Evolutionary conservation across 352 stramenopile species (phyloP).

Genomic region (Phytophthora multivora): DNA sequence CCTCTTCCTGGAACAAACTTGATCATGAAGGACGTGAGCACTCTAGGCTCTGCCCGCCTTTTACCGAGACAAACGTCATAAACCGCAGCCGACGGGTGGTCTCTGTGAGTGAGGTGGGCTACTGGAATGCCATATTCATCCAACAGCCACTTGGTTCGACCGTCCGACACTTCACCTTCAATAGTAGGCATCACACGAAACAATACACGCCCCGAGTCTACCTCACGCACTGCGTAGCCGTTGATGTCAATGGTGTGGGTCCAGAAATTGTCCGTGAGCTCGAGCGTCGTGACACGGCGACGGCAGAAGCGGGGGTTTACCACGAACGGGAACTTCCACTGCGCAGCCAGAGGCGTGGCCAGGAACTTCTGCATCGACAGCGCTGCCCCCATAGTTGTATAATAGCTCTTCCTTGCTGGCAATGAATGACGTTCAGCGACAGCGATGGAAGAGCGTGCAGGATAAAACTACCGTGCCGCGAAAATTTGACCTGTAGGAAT

Average conservation of each 20-base stretch:
- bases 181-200: slow-evolving; percentile 39
- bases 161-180: slow-evolving; percentile 26
- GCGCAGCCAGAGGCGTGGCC: slow-evolving; percentile 33
- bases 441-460: background rate
- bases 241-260: slow-evolving; percentile 33
- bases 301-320: slow-evolving; percentile 49
- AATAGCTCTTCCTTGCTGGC: background rate
- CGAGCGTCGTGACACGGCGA: slow-evolving; percentile 36
- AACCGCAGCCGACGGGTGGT: slow-evolving; percentile 13
- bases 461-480: background rate
- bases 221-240: slow-evolving; percentile 41
- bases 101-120: slow-evolving; percentile 28
- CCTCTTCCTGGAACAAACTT: slow-evolving; percentile 39
- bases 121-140: slow-evolving; percentile 46
- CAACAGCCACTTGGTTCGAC: slow-evolving; percentile 43
- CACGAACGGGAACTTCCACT: slow-evolving; percentile 52
- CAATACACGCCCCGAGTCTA: slow-evolving; percentile 26
- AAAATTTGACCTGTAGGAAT: background rate
- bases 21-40: slow-evolving; percentile 38
- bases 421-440: slow-evolving; percentile 2
- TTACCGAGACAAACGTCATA: slow-evolving; percentile 51
- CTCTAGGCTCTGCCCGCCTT: slow-evolving; percentile 21
- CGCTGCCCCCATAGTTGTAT: slow-evolving; percentile 16
- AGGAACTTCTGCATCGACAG: slow-evolving; percentile 44
- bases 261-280: slow-evolving; percentile 50